Base-by-base conservation (phyloP, 768 basidiomycete species). In the Kwoniella mangroviensis region DNA sequence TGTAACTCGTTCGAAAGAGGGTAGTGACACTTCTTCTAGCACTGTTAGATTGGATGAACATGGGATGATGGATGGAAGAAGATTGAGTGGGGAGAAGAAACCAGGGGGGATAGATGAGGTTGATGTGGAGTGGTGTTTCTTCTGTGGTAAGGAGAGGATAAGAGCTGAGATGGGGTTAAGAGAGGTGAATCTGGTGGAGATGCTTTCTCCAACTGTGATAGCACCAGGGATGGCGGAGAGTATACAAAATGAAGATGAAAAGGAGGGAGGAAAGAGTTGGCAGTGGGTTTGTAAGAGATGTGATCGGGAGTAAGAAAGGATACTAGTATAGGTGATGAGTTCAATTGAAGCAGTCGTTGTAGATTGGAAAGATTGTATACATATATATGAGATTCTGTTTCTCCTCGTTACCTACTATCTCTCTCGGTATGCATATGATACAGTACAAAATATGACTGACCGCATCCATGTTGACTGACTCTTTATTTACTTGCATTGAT, bases 111-210 rank as follows among this genome's bases (percentile, higher is more conserved):
- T 71, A 21, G 70, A 71, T 49, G 70, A 71, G 45, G 52, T 71
- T 17, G 65, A 63, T 15, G 58, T 67, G 13, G 70, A 71, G 28
- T 66, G 65, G 65, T 71, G 70, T 71, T 67, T 71, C 51, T 56
- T 61, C 54, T 71, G 70, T 56, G 59, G 70, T 2, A 41, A 45
- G 34, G 65, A 57, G 34, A 24, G 21, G 24, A 1, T 22, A 9
- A 49, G 65, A 21, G 54, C 22, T 13, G 40, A 57, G 17, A 59
- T 71, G 65, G 41, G 19, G 1, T 41, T 71, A 60, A 62, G 22
- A 22, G 54, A 62, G 13, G 64, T 70, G 2, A 15, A 49, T 24
- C 45, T 51, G 21, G 1, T 21, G 26, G 11, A 28, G 58, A 59
- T 28, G n/a, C 54, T 55, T 28, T 22, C 9, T 1, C 54, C 59